A percentile compares a stretch with the other conserved stretches of the same genome.
phyloP scores from a whole-genome alignment of 2,329 filamentous ascomycete genomes.

The Paracorniculantispora psalliotae region DNA sequence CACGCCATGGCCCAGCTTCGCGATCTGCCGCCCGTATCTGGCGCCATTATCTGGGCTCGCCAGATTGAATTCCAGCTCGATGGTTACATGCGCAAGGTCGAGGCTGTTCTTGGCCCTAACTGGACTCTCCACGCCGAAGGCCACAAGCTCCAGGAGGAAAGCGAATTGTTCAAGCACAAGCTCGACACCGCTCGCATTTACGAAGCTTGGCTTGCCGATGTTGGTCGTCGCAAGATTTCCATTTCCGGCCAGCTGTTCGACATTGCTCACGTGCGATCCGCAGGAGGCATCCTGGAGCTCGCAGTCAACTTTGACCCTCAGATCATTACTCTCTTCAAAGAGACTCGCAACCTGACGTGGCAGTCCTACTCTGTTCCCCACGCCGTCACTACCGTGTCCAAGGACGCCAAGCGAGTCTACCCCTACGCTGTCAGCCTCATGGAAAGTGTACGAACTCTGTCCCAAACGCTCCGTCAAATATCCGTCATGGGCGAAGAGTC shows the following conservation, averaged over 20 bases:
- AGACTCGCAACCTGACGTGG: conserved; percentile 94
- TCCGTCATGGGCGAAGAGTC: conserved; percentile 81
- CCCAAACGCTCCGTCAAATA: conserved; percentile 83
- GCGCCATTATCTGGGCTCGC: conserved; percentile 94
- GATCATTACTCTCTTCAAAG: conserved; percentile 96
- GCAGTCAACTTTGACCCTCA: conserved; percentile 95
- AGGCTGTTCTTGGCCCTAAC: conserved; percentile 89
- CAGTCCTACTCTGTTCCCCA: conserved; percentile 92
- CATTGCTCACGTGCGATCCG: conserved; percentile 81
- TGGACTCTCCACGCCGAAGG: conserved; percentile 95
- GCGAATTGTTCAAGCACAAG: conserved; percentile 92
- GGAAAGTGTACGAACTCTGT: conserved; percentile 93
- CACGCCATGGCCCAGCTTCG: conserved; percentile 97
- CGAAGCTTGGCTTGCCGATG: conserved; percentile 90
- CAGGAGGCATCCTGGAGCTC: conserved; percentile 82
- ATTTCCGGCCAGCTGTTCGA: conserved; percentile 91
- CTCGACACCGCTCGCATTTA: conserved; percentile 91
- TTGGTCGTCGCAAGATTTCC: conserved; percentile 79
- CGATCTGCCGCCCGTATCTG: conserved; percentile 91
- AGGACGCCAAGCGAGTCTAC: conserved; percentile 98
- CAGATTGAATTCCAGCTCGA: conserved; percentile 96
- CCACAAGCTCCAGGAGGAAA: conserved; percentile 87
- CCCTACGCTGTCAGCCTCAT: conserved; percentile 96
- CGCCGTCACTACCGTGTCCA: conserved; percentile 89
- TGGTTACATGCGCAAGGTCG: conserved; percentile 98